phyloP scores from a whole-genome alignment of 805 yeast genomes.

The Lachancea waltii region DNA sequence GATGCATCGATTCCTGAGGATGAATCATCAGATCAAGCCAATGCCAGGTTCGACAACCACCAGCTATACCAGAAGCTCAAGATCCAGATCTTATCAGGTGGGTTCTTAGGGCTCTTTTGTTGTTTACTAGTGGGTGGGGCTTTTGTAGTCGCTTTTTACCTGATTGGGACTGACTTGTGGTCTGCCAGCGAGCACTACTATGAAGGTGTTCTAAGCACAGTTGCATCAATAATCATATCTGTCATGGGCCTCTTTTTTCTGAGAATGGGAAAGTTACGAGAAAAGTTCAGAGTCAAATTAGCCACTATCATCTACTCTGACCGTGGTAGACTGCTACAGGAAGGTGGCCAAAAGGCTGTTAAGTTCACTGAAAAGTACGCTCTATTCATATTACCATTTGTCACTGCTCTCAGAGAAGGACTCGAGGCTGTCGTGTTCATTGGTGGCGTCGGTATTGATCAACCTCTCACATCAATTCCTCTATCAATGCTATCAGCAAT shows the following conservation, averaged over 20 bases:
- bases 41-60: slow-evolving; percentile 17
- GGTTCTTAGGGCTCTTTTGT: slow-evolving; percentile 57
- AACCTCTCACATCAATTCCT: slow-evolving; percentile 59
- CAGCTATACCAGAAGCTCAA: slow-evolving; percentile 41
- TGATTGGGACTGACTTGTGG: slow-evolving; percentile 82
- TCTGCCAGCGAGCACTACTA: slow-evolving; percentile 79
- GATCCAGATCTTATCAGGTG: slow-evolving; percentile 79
- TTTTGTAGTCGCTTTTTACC: slow-evolving; percentile 63
- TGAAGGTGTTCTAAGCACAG: slow-evolving; percentile 77
- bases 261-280: slow-evolving; percentile 72
- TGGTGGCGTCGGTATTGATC: slow-evolving; percentile 80
- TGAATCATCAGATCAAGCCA: slow-evolving; percentile 13
- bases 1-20: slow-evolving; percentile 11
- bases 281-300: slow-evolving; percentile 68
- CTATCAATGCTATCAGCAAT: slow-evolving; percentile 56
- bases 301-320: slow-evolving; percentile 38
- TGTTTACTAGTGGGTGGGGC: slow-evolving; percentile 69
- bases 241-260: slow-evolving; percentile 81
- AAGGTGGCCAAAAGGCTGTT: slow-evolving; percentile 23
- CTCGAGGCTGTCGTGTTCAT: slow-evolving; percentile 86
- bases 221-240: slow-evolving; percentile 74
- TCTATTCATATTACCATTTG: slow-evolving; percentile 69
- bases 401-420: slow-evolving; percentile 85
- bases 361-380: slow-evolving; percentile 54
- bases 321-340: slow-evolving; percentile 17